Percentiles rank a stretch among this genome's conserved stretches.
phyloP scores from a whole-genome alignment of 2,329 filamentous ascomycete species.

The Colletotrichum truncatum region DNA sequence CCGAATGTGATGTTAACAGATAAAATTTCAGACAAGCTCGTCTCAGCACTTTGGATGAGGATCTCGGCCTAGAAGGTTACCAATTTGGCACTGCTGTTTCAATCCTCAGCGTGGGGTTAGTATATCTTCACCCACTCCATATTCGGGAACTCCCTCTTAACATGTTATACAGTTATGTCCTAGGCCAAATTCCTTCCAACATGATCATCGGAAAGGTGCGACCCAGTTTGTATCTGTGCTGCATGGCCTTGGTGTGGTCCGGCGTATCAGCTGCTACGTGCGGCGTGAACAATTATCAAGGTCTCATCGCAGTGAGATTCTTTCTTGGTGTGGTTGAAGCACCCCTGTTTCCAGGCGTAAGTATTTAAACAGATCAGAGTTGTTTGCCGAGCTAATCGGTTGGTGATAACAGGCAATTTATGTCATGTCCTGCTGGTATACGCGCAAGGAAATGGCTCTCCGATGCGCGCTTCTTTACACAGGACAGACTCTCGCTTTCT shows the following conservation, averaged over 20 bases:
- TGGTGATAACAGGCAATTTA: slow-evolving; percentile 23
- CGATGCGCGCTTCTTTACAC: slow-evolving; percentile 36
- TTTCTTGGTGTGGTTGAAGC: slow-evolving; percentile 32
- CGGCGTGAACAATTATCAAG: slow-evolving; percentile 31
- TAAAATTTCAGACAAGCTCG: slow-evolving; percentile 32
- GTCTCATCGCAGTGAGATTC: slow-evolving; percentile 30
- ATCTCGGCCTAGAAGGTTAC: slow-evolving; percentile 34
- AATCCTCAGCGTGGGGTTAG: slow-evolving; percentile 36
- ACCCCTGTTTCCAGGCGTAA: slow-evolving; percentile 31
- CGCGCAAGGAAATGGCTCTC: slow-evolving; percentile 36
- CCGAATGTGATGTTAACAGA: background rate
- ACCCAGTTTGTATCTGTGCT: slow-evolving; percentile 31
- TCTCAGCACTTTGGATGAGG: slow-evolving; percentile 34
- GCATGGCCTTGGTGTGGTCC: slow-evolving; percentile 31
- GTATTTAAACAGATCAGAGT: background rate
- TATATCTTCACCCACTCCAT: accelerated
- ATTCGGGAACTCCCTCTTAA: accelerated
- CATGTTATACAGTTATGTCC: slow-evolving; percentile 3
- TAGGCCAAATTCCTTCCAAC: slow-evolving; percentile 32
- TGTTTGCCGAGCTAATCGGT: background rate
- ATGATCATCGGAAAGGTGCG: slow-evolving; percentile 33
- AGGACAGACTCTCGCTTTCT: slow-evolving; percentile 34
- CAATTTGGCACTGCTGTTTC: slow-evolving; percentile 37
- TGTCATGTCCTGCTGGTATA: slow-evolving; percentile 37
- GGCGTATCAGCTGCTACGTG: slow-evolving; percentile 31